phyloP scores from a whole-genome alignment of 2,329 filamentous ascomycete genomes.

The Botryotinia convoluta region DNA sequence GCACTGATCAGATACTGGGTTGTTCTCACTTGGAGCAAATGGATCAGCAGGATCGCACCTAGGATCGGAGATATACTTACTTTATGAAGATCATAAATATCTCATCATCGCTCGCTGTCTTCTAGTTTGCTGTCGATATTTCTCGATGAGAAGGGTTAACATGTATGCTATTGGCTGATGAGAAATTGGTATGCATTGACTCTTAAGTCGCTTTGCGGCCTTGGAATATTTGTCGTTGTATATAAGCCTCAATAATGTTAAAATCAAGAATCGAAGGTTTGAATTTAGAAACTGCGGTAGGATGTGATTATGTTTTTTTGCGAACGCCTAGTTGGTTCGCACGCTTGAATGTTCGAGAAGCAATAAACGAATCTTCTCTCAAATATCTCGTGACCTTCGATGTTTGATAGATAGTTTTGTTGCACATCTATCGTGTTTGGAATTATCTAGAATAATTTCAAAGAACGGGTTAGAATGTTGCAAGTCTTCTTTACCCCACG shows the following conservation, averaged over 20 bases:
- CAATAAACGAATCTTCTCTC: neutral
- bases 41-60: neutral
- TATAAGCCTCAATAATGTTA: neutral
- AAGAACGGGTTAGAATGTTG: neutral
- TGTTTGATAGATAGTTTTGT: neutral
- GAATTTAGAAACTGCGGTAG: neutral
- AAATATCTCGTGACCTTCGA: neutral
- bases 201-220: neutral
- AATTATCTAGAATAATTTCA: slow-evolving; percentile 10
- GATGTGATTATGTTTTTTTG: neutral
- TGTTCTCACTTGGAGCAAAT: neutral
- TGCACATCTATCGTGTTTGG: neutral
- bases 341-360: neutral
- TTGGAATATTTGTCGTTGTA: neutral
- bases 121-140: too few relatives aligned
- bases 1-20: neutral
- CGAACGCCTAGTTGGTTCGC: neutral
- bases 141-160: neutral
- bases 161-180: neutral
- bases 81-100: neutral
- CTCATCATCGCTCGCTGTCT: neutral
- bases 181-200: too few relatives aligned
- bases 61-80: neutral
- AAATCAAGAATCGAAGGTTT: neutral
- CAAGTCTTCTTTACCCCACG: neutral